Base-by-base conservation (phyloP, 305 asterid species). In the Monarda citriodora region DNA sequence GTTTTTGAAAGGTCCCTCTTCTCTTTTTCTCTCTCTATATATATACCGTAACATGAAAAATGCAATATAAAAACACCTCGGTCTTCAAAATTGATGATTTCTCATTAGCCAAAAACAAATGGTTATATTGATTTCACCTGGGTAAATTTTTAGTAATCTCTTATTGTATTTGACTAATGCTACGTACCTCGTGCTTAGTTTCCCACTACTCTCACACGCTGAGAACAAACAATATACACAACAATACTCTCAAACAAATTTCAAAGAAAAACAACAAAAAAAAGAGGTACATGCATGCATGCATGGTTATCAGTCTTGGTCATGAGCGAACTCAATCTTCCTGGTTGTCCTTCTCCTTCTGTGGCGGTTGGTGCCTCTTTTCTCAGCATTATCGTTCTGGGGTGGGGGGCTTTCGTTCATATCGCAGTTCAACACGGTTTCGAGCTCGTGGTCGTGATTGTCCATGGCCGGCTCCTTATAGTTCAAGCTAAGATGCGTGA, bases 371-470 rank as follows among this genome's bases (percentile, higher is more conserved):
- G 34, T 46, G 23, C 34, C 26, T 11, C 14, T 50, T 14, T 42
- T 53, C 12, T 53, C 52, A 1, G 47, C 64, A 0, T 56, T 57
- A 7, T 58, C 78, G 6, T 40, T 12, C 16, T 40, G 45, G 45
- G 16, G 45, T 13, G 16, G 45, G 15, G 25, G 51, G 25, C 51
- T 17, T 18, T 46, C 51, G 0, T 53, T 54, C 8, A 64, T 49
- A 13, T 72, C 64, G 58, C 74, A 77, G 22, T 85, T 77, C 79
- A 84, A 66, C 45, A 85, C 86, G 2, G 93, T 82, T 37, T 85
- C 93, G 3, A 85, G 85, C 2, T 73, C 89, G 22, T 82, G 83
- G 25, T 85, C 67, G 29, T 31, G 38, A 4, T 51, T 44, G 12
- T 41, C 58, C 3, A 59, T 56, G 12, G 45, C 70, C 0, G 52